Percentiles rank a stretch among this genome's conserved stretches.
phyloP scores from a whole-genome alignment of 2,329 filamentous ascomycete species.

The Immersiporthe knoxdaviesiana region DNA sequence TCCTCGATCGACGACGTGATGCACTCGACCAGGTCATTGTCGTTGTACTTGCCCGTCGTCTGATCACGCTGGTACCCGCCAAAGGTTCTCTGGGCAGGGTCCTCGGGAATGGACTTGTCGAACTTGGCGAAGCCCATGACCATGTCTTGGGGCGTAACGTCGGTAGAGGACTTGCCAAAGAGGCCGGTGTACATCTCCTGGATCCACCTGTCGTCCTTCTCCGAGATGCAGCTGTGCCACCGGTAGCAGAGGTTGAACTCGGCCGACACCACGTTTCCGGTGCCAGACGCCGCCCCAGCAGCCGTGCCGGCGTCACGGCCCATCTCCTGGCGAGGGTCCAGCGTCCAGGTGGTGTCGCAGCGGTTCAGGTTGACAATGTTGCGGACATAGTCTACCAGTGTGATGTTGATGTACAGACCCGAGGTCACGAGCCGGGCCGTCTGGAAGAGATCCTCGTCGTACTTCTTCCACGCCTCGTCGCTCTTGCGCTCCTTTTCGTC shows the following conservation, averaged over 20 bases:
- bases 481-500: constrained; percentile 49
- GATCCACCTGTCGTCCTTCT: constrained; percentile 80
- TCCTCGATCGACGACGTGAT: constrained; percentile 74
- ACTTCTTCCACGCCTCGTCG: constrained; percentile 63
- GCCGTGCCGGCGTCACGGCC: constrained; percentile 57
- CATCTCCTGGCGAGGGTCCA: constrained; percentile 75
- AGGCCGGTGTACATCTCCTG: constrained; percentile 67
- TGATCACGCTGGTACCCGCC: constrained; percentile 64
- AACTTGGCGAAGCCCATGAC: constrained; percentile 65
- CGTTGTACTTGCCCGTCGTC: constrained; percentile 68
- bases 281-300: constrained; percentile 67
- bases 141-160: constrained; percentile 64
- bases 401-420: constrained; percentile 79
- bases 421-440: constrained; percentile 75
- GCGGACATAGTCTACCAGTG: constrained; percentile 75
- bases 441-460: constrained; percentile 79
- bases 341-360: constrained; percentile 76
- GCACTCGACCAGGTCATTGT: constrained; percentile 76
- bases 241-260: constrained; percentile 90
- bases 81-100: constrained; percentile 72
- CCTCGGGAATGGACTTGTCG: constrained; percentile 61
- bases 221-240: constrained; percentile 80
- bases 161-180: constrained; percentile 61
- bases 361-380: constrained; percentile 68
- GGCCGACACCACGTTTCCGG: constrained; percentile 81